These are phyloP conservation scores for Fragilaria radians DNA, from an alignment of 108 stramenopile genomes.

Conservation along the genomic window DNA sequence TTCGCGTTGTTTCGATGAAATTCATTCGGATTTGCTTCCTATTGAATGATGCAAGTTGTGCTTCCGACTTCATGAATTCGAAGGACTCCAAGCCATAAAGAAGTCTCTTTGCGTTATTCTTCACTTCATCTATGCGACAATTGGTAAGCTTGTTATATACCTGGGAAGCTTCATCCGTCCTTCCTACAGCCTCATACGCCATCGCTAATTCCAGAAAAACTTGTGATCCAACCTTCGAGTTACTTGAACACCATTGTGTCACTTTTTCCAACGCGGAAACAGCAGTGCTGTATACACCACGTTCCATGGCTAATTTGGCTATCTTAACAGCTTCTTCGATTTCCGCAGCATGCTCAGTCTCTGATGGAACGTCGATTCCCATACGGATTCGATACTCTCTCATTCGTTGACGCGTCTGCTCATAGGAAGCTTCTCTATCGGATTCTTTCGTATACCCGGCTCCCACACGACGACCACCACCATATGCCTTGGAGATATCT, in stretches of 20 bases:
- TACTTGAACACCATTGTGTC: slow-evolving; percentile 74
- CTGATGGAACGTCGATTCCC: slow-evolving; percentile 75
- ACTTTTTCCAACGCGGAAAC: slow-evolving; percentile 83
- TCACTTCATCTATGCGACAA: slow-evolving; percentile 69
- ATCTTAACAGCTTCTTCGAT: slow-evolving; percentile 69
- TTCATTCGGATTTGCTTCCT: slow-evolving; percentile 49
- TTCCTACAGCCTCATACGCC: slow-evolving; percentile 83
- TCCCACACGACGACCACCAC: slow-evolving; percentile 83
- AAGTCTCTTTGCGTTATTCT: slow-evolving; percentile 67
- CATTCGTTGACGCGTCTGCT: slow-evolving; percentile 40
- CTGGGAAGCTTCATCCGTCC: slow-evolving; percentile 58
- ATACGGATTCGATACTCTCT: slow-evolving; percentile 58
- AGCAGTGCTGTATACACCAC: slow-evolving; percentile 70
- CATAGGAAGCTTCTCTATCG: slow-evolving; percentile 28
- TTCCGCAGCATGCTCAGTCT: slow-evolving; percentile 62
- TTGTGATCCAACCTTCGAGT: slow-evolving; percentile 61
- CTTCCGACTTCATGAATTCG: slow-evolving; percentile 73
- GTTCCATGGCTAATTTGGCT: slow-evolving; percentile 23
- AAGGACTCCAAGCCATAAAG: slow-evolving; percentile 81
- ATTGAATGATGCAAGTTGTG: slow-evolving; percentile 47
- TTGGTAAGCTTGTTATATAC: slow-evolving; percentile 61
- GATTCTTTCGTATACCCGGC: slow-evolving; percentile 43
- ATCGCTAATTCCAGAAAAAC: slow-evolving; percentile 84
- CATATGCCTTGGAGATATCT: slow-evolving; percentile 87
- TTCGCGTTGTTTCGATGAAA: slow-evolving; percentile 81